Conservation (phyloP, 345 rosid species). For the Diplotaxis tenuifolia region DNA sequence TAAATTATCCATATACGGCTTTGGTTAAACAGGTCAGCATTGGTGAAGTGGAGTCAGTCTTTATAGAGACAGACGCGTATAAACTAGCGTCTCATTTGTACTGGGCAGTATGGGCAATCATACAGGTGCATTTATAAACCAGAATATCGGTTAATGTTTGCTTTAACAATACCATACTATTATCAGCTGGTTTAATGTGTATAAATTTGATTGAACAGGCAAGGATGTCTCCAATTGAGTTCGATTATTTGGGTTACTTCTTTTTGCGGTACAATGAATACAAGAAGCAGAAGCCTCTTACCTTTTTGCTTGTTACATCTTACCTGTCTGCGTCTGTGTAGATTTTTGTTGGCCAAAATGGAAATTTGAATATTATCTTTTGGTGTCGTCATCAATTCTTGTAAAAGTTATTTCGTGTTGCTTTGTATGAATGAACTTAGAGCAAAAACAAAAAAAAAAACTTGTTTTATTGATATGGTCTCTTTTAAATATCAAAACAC, state of each 20-base stretch:
- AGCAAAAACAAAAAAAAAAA: background rate
- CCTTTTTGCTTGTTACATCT: constrained; percentile 57
- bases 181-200: background rate
- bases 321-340: constrained; percentile 39
- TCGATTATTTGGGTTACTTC: constrained; percentile 81
- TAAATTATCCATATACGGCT: background rate
- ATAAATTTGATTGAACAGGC: constrained; percentile 48
- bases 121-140: constrained; percentile 57
- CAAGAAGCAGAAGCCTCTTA: constrained; percentile 63
- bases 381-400: constrained; percentile 25
- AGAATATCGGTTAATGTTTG: background rate
- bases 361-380: background rate
- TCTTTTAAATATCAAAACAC: background rate
- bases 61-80: constrained; percentile 65
- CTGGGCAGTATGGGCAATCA: constrained; percentile 96
- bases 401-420: constrained; percentile 2
- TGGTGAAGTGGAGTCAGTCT: constrained; percentile 62
- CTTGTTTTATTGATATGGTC: background rate
- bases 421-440: constrained; percentile 17
- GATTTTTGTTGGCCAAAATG: constrained; percentile 2
- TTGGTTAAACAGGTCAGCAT: constrained; percentile 48
- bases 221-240: constrained; percentile 86
- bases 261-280: constrained; percentile 84
- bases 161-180: background rate
- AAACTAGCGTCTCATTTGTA: constrained; percentile 77